Conservation (phyloP, 441 rosid species). For the Melastoma candidum region DNA sequence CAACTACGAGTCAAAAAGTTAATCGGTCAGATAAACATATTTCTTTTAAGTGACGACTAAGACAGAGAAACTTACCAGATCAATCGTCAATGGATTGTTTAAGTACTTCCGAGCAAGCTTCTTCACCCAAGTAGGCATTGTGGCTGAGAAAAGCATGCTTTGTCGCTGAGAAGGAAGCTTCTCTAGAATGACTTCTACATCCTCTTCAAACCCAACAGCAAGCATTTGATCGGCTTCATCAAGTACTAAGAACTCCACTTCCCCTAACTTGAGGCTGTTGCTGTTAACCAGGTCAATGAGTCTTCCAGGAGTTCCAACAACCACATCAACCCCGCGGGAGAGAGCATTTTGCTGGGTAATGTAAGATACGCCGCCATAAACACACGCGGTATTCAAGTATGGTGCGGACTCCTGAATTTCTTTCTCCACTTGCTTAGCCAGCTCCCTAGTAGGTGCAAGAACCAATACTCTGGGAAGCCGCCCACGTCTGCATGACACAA, state of each 20-base stretch:
- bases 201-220: slow-evolving; percentile 98
- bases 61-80: slow-evolving; percentile 44
- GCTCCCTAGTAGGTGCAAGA: slow-evolving; percentile 83
- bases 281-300: slow-evolving; percentile 77
- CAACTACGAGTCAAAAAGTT: too few species aligned
- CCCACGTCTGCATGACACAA: slow-evolving; percentile 37
- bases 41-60: not conserved
- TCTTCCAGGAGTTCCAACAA: slow-evolving; percentile 99
- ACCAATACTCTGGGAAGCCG: slow-evolving; percentile 73
- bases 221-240: slow-evolving; percentile 99
- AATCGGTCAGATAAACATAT: too few species aligned
- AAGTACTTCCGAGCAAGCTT: slow-evolving; percentile 83
- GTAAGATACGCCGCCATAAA: slow-evolving; percentile 97
- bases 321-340: slow-evolving; percentile 91
- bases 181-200: slow-evolving; percentile 79
- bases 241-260: slow-evolving; percentile 87
- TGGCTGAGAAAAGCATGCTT: slow-evolving; percentile 98
- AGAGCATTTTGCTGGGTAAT: slow-evolving; percentile 69
- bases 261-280: slow-evolving; percentile 69
- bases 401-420: slow-evolving; percentile 92
- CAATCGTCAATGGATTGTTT: slow-evolving; percentile 84
- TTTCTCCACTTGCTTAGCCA: slow-evolving; percentile 96
- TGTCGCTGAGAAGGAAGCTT: slow-evolving; percentile 77
- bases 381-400: slow-evolving; percentile 74
- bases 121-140: slow-evolving; percentile 97